Percentiles rank a stretch among this genome's conserved stretches.
phyloP scores from a whole-genome alignment of 495 filamentous ascomycete genomes.

The Penicillium atrosanguineum region DNA sequence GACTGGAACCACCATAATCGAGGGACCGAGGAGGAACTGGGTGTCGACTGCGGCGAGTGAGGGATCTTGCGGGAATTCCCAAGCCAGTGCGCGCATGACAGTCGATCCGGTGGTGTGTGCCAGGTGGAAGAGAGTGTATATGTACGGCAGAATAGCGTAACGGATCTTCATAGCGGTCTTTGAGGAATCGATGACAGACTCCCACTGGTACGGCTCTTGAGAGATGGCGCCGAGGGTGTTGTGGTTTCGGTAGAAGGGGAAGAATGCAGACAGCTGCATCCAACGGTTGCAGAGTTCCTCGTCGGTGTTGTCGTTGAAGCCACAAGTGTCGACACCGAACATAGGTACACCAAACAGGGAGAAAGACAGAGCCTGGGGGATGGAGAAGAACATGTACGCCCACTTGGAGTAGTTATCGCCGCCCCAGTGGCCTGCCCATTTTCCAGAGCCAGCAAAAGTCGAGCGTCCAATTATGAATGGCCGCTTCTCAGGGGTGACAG shows the following conservation, averaged over 20 bases:
- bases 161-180: conserved; percentile 71
- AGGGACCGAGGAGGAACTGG: conserved; percentile 75
- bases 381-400: conserved; percentile 71
- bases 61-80: conserved; percentile 82
- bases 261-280: conserved; percentile 86
- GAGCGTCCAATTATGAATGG: conserved; percentile 86
- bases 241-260: conserved; percentile 88
- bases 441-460: conserved; percentile 78
- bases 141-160: conserved; percentile 72
- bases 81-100: conserved; percentile 76
- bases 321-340: conserved; percentile 83
- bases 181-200: conserved; percentile 62
- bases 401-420: conserved; percentile 75
- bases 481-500: conserved; percentile 61
- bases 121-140: conserved; percentile 75
- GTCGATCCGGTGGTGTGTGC: conserved; percentile 68
- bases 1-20: conserved; percentile 71
- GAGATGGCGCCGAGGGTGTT: conserved; percentile 59
- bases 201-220: conserved; percentile 80
- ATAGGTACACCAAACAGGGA: conserved; percentile 83
- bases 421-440: conserved; percentile 84
- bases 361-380: conserved; percentile 78
- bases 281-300: conserved; percentile 79
- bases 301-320: conserved; percentile 69
- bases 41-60: conserved; percentile 63